Evolutionary conservation across 345 rosid species (phyloP), one percentile per base, ranked within the genome.

Genomic region (Pugionium dolabratum): DNA sequence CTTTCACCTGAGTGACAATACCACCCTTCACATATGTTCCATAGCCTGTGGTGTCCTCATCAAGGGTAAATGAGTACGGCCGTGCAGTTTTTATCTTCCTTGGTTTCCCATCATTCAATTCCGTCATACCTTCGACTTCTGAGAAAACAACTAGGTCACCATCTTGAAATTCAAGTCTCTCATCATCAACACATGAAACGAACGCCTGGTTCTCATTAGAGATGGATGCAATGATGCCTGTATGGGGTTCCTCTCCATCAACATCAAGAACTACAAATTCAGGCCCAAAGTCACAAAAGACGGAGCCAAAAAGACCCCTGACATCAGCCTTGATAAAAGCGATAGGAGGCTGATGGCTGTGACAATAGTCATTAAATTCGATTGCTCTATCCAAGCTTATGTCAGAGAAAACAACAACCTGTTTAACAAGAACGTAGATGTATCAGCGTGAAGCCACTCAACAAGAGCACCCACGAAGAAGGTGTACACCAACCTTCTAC

Each of bases 211-310:
- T 84, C 71, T 88, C 99, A 77, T 90, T 94, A 78, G 89, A 84
- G 70, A 94, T 83, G 53, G 97, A 90, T 8, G 97, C 99, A 72
- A 94, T 83, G 57, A 94, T 94, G 76, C 99, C 99, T 1, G 93
- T 90, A 72, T 84, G 93, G 10, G 97, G 97, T 39, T 90, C 97
- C 78, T 88, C 89, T 37, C 99, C 99, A 78, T 90, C 96, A 67
- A 88, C 97, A 80, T 94, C 99, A 9, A 82, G 65, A 69, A 94
- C 97, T 4, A 85, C 88, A 69, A 94, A 94, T 69, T 78, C 85
- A 47, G 97, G 93, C 55, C 99, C 99, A 75, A 94, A 94, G 74
- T 94, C 99, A 72, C 99, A 94, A 78, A 94, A 94, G 34, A 94
- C 78, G n/a, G 92, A 83, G 62, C 97, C 99, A 83, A 94, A 94